Evolutionary conservation across 1,284 basidiomycete species (phyloP).

Genomic region (Papiliotrema terrestris): DNA sequence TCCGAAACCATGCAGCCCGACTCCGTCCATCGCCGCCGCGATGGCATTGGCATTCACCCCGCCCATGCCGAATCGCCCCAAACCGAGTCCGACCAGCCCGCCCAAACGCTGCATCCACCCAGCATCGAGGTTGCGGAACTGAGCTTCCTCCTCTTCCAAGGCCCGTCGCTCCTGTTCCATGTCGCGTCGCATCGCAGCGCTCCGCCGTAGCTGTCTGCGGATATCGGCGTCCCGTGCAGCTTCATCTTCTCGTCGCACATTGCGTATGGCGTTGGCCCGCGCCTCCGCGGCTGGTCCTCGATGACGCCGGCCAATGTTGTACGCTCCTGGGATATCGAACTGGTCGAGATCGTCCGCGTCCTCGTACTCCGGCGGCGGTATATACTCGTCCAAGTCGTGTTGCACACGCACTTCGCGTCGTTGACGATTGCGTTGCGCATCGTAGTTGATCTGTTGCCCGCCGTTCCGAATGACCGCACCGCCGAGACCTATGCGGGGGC

Average conservation of each 20-base stretch:
- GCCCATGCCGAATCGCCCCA: background rate
- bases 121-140: background rate
- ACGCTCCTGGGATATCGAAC: background rate
- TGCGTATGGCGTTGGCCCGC: too few species aligned
- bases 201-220: too few species aligned
- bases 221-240: too few species aligned
- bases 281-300: background rate
- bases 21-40: too few species aligned
- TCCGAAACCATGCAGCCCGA: too few species aligned
- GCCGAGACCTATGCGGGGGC: slow-evolving; percentile 9
- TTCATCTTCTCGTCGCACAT: too few species aligned
- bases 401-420: background rate
- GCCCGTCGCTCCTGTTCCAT: background rate
- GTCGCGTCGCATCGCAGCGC: background rate
- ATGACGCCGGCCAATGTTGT: background rate
- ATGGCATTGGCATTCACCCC: too few species aligned
- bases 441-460: slow-evolving; percentile 16
- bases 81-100: background rate
- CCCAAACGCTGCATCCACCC: background rate
- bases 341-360: background rate
- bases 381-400: background rate
- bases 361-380: background rate
- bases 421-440: background rate
- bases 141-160: too few species aligned
- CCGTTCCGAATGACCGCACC: slow-evolving; percentile 24